phyloP scores from a whole-genome alignment of 192 early-diverging fungal genomes.

The Entomortierella beljakovae region DNA sequence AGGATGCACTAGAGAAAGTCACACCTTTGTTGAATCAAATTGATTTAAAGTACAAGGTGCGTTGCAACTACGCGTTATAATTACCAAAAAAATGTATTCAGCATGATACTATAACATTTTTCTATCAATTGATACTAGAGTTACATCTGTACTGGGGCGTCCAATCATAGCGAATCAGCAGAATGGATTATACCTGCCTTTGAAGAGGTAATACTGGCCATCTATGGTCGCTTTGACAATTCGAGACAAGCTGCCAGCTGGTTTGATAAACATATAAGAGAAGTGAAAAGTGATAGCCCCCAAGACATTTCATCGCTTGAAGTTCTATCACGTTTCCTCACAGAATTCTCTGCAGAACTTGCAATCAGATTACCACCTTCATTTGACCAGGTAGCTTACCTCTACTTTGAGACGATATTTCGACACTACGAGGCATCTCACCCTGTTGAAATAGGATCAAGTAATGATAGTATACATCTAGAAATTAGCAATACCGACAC shows the following conservation, averaged over 20 bases:
- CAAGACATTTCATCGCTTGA: constrained; percentile 14
- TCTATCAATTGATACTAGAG: background rate
- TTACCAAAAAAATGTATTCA: too few relatives aligned
- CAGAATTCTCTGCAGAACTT: constrained; percentile 28
- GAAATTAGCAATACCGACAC: background rate
- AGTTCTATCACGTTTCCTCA: constrained; percentile 20
- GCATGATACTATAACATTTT: background rate
- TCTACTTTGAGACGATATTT: constrained; percentile 41
- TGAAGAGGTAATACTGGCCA: constrained; percentile 14
- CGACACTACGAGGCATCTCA: constrained; percentile 11
- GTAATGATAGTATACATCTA: background rate
- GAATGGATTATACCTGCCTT: constrained; percentile 35
- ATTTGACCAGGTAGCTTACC: constrained; percentile 29
- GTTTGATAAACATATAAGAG: constrained; percentile 22
- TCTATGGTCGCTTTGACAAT: constrained; percentile 14
- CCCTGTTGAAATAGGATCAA: background rate
- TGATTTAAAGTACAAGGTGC: constrained; percentile 1
- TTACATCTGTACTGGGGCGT: background rate
- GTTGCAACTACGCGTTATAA: background rate
- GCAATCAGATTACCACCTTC: constrained; percentile 30
- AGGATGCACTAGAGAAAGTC: constrained; percentile 25
- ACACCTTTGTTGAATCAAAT: constrained; percentile 19
- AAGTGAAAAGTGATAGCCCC: constrained; percentile 3
- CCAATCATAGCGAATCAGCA: background rate
- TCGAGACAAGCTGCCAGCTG: constrained; percentile 12